Percentiles rank a stretch among this genome's conserved stretches.
Conservation (phyloP, 1,284 basidiomycete genomes). For the Apiotrichum sp. region DNA sequence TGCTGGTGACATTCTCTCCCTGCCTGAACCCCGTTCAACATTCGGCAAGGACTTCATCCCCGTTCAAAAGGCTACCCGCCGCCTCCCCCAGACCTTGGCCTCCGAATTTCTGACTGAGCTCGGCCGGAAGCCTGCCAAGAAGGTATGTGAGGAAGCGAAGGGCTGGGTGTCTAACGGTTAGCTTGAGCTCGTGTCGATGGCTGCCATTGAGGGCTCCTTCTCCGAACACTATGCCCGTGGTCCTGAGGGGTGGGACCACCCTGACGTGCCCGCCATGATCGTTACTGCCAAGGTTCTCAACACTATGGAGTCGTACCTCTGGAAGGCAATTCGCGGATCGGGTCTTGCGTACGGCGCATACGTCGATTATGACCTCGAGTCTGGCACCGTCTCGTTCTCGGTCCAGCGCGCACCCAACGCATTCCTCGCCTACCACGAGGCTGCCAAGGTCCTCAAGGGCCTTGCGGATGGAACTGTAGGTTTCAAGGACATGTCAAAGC, state of each 20-base stretch:
- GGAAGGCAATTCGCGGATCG: slow-evolving; percentile 84
- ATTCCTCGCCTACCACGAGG: slow-evolving; percentile 76
- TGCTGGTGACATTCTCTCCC: slow-evolving; percentile 69
- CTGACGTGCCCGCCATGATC: slow-evolving; percentile 75
- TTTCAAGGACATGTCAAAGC: slow-evolving; percentile 17
- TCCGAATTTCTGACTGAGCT: slow-evolving; percentile 66
- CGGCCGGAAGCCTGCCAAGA: slow-evolving; percentile 66
- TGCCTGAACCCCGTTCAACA: slow-evolving; percentile 65
- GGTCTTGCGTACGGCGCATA: slow-evolving; percentile 91
- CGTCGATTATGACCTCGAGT: slow-evolving; percentile 70
- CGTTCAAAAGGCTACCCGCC: slow-evolving; percentile 52
- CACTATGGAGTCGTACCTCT: slow-evolving; percentile 89
- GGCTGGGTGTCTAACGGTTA: slow-evolving; percentile 33
- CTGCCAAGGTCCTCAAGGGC: slow-evolving; percentile 64
- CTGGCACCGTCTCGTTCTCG: slow-evolving; percentile 71
- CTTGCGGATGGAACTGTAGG: slow-evolving; percentile 72
- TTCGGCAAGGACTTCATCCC: slow-evolving; percentile 65
- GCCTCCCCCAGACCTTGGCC: slow-evolving; percentile 64
- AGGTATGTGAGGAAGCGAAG: slow-evolving; percentile 45
- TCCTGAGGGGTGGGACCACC: slow-evolving; percentile 68
- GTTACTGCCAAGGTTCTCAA: slow-evolving; percentile 86
- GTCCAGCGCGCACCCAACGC: slow-evolving; percentile 85
- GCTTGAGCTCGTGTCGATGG: slow-evolving; percentile 79
- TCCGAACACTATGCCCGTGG: slow-evolving; percentile 73
- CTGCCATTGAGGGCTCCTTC: slow-evolving; percentile 92